Evolutionary conservation across 2,329 filamentous ascomycete genomes (phyloP), one percentile per base, ranked within the genome.

Genomic region (Penicillium sp.): DNA sequence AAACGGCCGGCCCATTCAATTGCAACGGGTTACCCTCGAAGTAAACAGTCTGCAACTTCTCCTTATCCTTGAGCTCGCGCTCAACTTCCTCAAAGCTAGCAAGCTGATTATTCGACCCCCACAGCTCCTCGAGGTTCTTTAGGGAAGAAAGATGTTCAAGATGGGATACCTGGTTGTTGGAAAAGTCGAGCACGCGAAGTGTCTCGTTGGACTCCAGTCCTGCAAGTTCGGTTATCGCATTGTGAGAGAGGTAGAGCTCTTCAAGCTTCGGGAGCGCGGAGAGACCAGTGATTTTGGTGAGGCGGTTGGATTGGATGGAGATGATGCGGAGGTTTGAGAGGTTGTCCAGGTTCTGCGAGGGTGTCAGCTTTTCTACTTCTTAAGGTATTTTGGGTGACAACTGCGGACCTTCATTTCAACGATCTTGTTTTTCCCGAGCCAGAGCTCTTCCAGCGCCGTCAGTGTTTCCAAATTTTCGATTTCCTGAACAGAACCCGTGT

Each of bases 401-500:
- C 6, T 25, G 32, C 61, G 25, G 58, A 80, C 88, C 60, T 83
- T 86, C 59, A 97, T 85, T 67, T 91, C 84, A 0, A 88, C 89
- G 65, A 99, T 96, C 71, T 96, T 97, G 78, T 97, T 97, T 81
- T 96, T 97, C 55, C 90, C 94, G 18, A 97, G 77, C 92, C 92
- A 97, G 16, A 97, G 80, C 72, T 96, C 86, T 71, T 95, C 87
- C n/a, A 99, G 77, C 8, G 82, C 82, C n/a, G 80, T 82, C 44
- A 97, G 77, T 2, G 83, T 82, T 39, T 94, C 89, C 32, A 99
- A 80, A 57, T 94, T 94, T 68, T 91, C 82, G 54, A 99, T 91
- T 71, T 93, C 88, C 77, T 80, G 56, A 21, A 54, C 47, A 5
- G 35, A 39, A 9, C 51, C 23, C 48, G 35, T 13, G 39, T 59